These are phyloP conservation scores for Erythrophleum fordii DNA, from an alignment of 306 rosid genomes.

Conservation along the genomic window DNA sequence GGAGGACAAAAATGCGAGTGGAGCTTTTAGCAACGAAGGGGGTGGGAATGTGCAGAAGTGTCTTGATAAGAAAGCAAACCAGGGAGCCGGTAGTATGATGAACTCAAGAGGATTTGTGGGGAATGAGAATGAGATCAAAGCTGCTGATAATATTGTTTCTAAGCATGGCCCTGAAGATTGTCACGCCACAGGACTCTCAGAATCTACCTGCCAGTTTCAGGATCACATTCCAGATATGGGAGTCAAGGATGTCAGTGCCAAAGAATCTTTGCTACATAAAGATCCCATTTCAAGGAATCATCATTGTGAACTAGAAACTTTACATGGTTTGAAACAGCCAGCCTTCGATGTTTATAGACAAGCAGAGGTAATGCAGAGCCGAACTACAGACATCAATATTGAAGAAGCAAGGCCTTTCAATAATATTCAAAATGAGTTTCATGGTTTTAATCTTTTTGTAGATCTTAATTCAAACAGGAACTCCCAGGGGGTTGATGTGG, in stretches of 20 bases:
- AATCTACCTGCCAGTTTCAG: neutral
- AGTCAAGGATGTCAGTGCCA: neutral
- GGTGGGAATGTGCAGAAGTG: neutral
- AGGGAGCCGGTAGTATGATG: neutral
- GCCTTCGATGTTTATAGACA: conserved; percentile 32
- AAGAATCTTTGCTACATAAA: conserved; percentile 31
- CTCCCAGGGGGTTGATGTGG: conserved; percentile 28
- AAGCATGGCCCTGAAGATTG: no score
- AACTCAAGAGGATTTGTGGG: neutral
- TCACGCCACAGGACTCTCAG: no score
- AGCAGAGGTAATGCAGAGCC: conserved; percentile 37
- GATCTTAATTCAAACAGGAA: conserved; percentile 50
- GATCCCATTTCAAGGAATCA: neutral
- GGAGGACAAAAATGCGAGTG: neutral
- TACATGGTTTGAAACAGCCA: conserved; percentile 35
- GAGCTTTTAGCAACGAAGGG: neutral
- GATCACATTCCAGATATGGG: conserved; percentile 32
- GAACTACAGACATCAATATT: neutral
- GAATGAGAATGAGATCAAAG: no score
- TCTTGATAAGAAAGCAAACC: neutral
- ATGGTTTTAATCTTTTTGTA: conserved; percentile 49
- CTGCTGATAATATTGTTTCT: no score
- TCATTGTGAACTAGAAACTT: conserved; percentile 1
- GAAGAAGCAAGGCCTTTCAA: conserved; percentile 21
- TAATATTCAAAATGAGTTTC: conserved; percentile 28